Percentiles rank a stretch among this genome's conserved stretches.
These are phyloP conservation scores for Rhizoclosmatium globosum DNA, from an alignment of 192 early-diverging fungal genomes.

Conservation along the genomic window DNA sequence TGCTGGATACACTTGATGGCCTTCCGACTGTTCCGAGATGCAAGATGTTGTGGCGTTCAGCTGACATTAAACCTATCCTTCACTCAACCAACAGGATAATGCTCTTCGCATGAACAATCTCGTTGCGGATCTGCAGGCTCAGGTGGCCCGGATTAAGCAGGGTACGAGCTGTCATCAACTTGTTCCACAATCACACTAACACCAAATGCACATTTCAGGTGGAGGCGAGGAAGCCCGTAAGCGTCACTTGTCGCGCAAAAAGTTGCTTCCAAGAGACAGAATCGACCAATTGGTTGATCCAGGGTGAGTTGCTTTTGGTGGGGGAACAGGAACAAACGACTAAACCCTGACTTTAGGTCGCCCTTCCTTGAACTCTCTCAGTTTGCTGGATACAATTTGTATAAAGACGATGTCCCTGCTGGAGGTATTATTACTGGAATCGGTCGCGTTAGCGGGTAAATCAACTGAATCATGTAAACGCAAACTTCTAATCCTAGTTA, in stretches of 20 bases:
- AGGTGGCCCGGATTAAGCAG: conserved; percentile 75
- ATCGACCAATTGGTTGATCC: conserved; percentile 81
- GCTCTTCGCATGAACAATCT: conserved; percentile 71
- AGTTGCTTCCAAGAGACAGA: conserved; percentile 92
- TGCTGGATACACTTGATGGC: too few species aligned
- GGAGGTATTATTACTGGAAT: conserved; percentile 97
- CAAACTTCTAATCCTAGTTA: conserved; percentile 13
- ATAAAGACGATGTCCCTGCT: conserved; percentile 84
- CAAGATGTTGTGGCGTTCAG: too few species aligned
- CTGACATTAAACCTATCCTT: neutral
- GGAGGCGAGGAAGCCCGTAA: conserved; percentile 85
- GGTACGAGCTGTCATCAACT: conserved; percentile 55
- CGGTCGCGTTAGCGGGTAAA: conserved; percentile 87
- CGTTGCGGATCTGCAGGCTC: conserved; percentile 68
- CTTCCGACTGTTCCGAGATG: too few species aligned
- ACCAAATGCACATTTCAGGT: conserved; percentile 56
- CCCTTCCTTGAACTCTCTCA: conserved; percentile 95
- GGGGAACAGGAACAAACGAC: neutral
- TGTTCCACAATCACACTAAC: neutral
- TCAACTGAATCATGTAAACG: conserved; percentile 5
- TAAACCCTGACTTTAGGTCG: conserved; percentile 58
- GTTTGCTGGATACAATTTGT: conserved; percentile 85
- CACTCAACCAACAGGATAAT: conserved; percentile 70
- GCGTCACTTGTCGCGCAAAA: conserved; percentile 83
- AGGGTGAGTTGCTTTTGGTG: conserved; percentile 53